Evolutionary conservation across 345 rosid species (phyloP), one percentile per base, ranked within the genome.

Genomic region (Citropsis articulata): DNA sequence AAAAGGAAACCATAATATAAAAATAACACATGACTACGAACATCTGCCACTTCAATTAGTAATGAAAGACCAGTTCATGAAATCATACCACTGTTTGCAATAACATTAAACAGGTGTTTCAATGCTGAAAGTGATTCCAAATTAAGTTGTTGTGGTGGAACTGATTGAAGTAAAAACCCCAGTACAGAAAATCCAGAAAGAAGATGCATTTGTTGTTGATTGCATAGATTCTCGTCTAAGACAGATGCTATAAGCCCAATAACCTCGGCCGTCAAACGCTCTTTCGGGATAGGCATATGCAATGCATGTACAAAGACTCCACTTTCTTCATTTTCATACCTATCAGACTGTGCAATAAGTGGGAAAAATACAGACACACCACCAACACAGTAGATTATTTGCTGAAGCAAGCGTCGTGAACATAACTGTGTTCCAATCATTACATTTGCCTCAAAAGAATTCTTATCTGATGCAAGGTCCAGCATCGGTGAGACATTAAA

Each of bases 351-450:
- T 38, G 92, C 87, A 73, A 93, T 92, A 61, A 95, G 90, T 61
- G 98, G 98, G 79, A 95, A 95, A 86, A 95, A 95, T 76, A 95
- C 98, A 38, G 98, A 93, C 50, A 95, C 91, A 73, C 98, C 98
- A 75, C 98, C 98, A 53, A 92, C 98, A 79, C 98, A 95, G 84
- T 95, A 95, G 81, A 95, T 91, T 81, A 93, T 95, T 83, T 92
- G 91, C 83, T 93, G 97, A 83, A 95, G 88, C 89, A 93, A 87
- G 77, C 98, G 91, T 45, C 98, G 91, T 19, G 94, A 95, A 79
- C 98, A 95, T 88, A 95, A 86, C 82, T 93, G 92, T 59, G 97
- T 91, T 53, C 98, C 98, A 73, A 77, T 86, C 92, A 85, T 84
- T 36, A 91, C 89, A 81, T 84, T 86, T 3, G 98, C 98, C 84